Percentiles rank a stretch among this genome's conserved stretches.
Evolutionary conservation across 2,329 filamentous ascomycete species (phyloP).

Genomic region (Calycina marina): DNA sequence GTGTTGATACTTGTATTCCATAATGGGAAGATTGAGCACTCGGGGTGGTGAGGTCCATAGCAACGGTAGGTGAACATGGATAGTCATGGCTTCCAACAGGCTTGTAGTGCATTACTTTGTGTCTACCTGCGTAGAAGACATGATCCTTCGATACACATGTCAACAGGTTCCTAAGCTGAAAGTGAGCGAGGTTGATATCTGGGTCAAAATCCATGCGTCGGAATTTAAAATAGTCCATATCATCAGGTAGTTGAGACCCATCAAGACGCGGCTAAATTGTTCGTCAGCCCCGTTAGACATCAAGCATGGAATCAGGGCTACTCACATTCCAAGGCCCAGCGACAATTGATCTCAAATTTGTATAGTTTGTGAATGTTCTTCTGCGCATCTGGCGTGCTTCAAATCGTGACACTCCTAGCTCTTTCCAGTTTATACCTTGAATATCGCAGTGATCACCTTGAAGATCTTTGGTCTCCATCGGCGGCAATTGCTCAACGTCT

Average conservation of each 20-base stretch:
- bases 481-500: constrained; percentile 8
- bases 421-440: constrained; percentile 44
- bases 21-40: constrained; percentile 13
- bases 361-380: constrained; percentile 41
- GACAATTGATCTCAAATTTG: constrained; percentile 30
- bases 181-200: constrained; percentile 44
- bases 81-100: constrained; percentile 28
- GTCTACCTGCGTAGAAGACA: constrained; percentile 39
- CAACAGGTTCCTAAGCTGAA: constrained; percentile 49
- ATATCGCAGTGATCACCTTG: constrained; percentile 41
- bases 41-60: constrained; percentile 19
- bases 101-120: constrained; percentile 37
- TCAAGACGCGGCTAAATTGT: constrained; percentile 9
- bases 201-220: constrained; percentile 38
- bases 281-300: constrained; percentile 1
- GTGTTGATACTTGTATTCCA: constrained; percentile 21
- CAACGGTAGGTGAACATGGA: constrained; percentile 4
- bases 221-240: constrained; percentile 39
- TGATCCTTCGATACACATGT: constrained; percentile 39
- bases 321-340: constrained; percentile 36
- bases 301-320: constrained; percentile 7
- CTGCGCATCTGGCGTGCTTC: constrained; percentile 33
- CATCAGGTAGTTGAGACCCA: constrained; percentile 10
- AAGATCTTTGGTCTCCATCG: constrained; percentile 31
- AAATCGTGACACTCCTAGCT: constrained; percentile 34